Evolutionary conservation across 768 basidiomycete genomes (phyloP).

Genomic region (Lactifluus subvellereus): DNA sequence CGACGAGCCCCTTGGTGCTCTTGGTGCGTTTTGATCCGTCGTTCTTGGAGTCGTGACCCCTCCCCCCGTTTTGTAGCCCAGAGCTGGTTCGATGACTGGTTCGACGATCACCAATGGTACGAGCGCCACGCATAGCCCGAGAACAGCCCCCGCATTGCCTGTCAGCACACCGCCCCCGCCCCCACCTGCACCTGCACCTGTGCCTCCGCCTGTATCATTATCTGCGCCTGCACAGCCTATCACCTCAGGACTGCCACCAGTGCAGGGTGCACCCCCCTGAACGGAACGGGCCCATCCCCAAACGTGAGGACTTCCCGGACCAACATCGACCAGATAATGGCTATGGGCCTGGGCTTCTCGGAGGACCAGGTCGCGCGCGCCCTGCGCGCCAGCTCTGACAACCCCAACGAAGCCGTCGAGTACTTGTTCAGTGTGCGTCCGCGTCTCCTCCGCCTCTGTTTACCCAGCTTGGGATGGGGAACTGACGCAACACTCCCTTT

Average conservation of each 20-base stretch:
- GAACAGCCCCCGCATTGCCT: conserved; percentile 27
- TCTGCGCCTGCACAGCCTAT: background rate
- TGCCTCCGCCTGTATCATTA: conserved; percentile 25
- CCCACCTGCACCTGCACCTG: conserved; percentile 2
- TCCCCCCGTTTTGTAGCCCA: background rate
- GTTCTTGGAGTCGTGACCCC: background rate
- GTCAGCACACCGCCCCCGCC: conserved; percentile 20
- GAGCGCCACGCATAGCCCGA: background rate
- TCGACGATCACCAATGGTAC: conserved; percentile 22
- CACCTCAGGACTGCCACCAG: conserved; percentile 25
- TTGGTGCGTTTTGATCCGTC: conserved; percentile 53
- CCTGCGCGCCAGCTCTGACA: conserved; percentile 89
- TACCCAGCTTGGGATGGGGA: background rate
- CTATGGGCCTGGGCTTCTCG: conserved; percentile 79
- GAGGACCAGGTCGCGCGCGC: conserved; percentile 80
- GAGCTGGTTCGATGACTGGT: conserved; percentile 33
- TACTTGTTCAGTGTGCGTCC: conserved; percentile 81
- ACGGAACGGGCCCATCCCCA: conserved; percentile 54
- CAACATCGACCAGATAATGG: conserved; percentile 75
- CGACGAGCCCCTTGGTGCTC: conserved; percentile 95
- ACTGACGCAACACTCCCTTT: conserved; percentile 17
- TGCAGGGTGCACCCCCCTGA: conserved; percentile 31
- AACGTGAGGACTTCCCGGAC: conserved; percentile 68
- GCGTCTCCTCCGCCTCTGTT: background rate
- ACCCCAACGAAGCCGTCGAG: conserved; percentile 93